These are phyloP conservation scores for Volvariella volvacea DNA, from an alignment of 1,284 basidiomycete species.

Conservation along the genomic window DNA sequence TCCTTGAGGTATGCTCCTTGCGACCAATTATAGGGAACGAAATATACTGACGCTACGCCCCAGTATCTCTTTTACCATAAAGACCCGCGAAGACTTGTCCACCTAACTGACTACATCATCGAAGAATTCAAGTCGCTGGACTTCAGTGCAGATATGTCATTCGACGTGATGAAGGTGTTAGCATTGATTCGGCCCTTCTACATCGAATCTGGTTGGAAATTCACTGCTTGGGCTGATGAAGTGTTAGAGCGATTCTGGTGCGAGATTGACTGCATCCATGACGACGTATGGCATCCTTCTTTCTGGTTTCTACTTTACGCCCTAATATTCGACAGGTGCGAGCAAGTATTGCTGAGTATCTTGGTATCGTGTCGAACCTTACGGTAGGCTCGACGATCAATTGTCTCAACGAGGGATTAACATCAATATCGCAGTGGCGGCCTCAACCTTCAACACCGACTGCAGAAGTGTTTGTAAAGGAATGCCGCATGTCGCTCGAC, in stretches of 20 bases:
- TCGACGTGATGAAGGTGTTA: conserved; percentile 60
- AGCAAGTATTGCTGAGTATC: conserved; percentile 64
- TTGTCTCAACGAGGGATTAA: no score
- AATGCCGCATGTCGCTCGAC: conserved; percentile 53
- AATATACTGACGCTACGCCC: no score
- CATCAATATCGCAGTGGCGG: conserved; percentile 37
- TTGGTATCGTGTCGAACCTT: conserved; percentile 70
- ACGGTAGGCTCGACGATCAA: conserved; percentile 37
- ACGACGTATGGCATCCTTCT: conserved; percentile 47
- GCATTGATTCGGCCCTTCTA: conserved; percentile 62
- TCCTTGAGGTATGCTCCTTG: conserved; percentile 47
- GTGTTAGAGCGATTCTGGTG: conserved; percentile 65
- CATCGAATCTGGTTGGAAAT: conserved; percentile 74
- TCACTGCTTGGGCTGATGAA: conserved; percentile 68
- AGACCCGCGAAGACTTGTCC: conserved; percentile 81
- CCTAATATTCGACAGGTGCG: conserved; percentile 41
- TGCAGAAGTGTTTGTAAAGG: conserved; percentile 65
- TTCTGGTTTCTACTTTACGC: conserved; percentile 2
- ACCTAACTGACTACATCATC: conserved; percentile 71
- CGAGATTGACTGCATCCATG: conserved; percentile 71
- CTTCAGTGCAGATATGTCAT: conserved; percentile 71
- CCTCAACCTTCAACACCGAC: conserved; percentile 67
- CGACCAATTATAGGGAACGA: background rate
- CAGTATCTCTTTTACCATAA: conserved; percentile 72
- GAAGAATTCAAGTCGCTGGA: conserved; percentile 58